phyloP scores from a whole-genome alignment of 768 basidiomycete species.

The Trametes elegans region DNA sequence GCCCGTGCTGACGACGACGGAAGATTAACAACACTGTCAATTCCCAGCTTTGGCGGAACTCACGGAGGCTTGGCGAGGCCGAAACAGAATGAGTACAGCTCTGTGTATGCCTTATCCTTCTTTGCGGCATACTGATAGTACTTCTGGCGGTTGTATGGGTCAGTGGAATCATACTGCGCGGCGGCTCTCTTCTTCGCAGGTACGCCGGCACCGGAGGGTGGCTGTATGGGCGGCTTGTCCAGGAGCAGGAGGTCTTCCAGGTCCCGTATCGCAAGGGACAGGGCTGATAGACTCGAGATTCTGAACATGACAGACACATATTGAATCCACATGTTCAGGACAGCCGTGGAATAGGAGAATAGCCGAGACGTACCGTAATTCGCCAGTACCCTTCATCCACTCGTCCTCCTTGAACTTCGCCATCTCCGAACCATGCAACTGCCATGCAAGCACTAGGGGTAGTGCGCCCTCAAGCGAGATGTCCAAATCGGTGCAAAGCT shows the following conservation, averaged over 20 bases:
- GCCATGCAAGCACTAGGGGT: slow-evolving; percentile 77
- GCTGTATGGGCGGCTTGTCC: slow-evolving; percentile 36
- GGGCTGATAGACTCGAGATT: slow-evolving; percentile 46
- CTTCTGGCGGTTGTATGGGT: slow-evolving; percentile 53
- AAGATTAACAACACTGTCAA: too few species aligned
- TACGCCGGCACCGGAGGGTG: slow-evolving; percentile 18
- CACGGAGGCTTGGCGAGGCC: slow-evolving; percentile 68
- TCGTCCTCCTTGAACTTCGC: slow-evolving; percentile 66
- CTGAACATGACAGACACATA: slow-evolving; percentile 28
- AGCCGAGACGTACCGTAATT: slow-evolving; percentile 37
- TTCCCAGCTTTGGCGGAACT: slow-evolving; percentile 30
- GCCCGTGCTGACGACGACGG: slow-evolving; percentile 49
- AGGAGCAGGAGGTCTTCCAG: slow-evolving; percentile 62
- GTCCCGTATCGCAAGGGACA: slow-evolving; percentile 54
- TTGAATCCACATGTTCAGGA: background rate
- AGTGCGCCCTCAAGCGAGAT: slow-evolving; percentile 71
- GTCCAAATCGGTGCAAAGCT: slow-evolving; percentile 65
- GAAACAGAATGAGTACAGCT: slow-evolving; percentile 74
- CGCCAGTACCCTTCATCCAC: slow-evolving; percentile 60
- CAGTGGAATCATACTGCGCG: slow-evolving; percentile 39
- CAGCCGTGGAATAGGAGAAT: slow-evolving; percentile 3
- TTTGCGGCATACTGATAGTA: slow-evolving; percentile 52
- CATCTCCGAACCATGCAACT: slow-evolving; percentile 68
- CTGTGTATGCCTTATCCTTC: slow-evolving; percentile 51
- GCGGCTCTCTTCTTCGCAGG: slow-evolving; percentile 35